Evolutionary conservation across 2,329 filamentous ascomycete genomes (phyloP), one percentile per base, ranked within the genome.

Genomic region (Fusarium sp.): DNA sequence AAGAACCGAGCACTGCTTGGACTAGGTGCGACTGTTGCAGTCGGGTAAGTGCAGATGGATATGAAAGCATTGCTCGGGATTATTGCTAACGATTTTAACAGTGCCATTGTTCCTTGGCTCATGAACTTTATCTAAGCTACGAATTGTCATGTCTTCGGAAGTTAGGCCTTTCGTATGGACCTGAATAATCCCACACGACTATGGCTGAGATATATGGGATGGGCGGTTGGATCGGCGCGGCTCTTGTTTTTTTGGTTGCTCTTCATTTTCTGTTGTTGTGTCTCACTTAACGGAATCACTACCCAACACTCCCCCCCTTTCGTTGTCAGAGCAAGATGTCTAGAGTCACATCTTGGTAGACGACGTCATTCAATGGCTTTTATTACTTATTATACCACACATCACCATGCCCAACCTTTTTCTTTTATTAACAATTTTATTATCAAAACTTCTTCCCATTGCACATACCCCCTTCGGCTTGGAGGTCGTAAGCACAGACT

Each of bases 1-100:
- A 91, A 93, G 81, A 93, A 91, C 80, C 89, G 94, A 77, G 94
- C 96, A 46, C 84, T 97, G 65, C 87, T 97, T 68, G 95, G 96
- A 61, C 88, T 98, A 54, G 93, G 91, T 67, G 94, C 94, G 60
- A 96, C 93, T 46, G 86, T 98, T 78, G 93, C 93, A 59, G 87
- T 98, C 79, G 95, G 95, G 96, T 98, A 88, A 84, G 94, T 91
- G 24, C 10, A 58, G 13, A 38, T 17, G 2, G 7, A 17, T 20
- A 9, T 46, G 11, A 11, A 5, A 5, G 14, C 7, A 17, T 10
- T 24, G 20, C 28, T 38, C 14, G 15, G 24, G 9, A 38, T 9
- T 2, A 34, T 9, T 49, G 50, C 70, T 77, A 73, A 74, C 68
- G 13, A 46, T 20, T 22, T 31, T 31, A 3, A 40, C 58, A 83